Evolutionary conservation across 2,329 filamentous ascomycete species (phyloP), one percentile per base, ranked within the genome.

Genomic region (Bipolaris sorokiniana): DNA sequence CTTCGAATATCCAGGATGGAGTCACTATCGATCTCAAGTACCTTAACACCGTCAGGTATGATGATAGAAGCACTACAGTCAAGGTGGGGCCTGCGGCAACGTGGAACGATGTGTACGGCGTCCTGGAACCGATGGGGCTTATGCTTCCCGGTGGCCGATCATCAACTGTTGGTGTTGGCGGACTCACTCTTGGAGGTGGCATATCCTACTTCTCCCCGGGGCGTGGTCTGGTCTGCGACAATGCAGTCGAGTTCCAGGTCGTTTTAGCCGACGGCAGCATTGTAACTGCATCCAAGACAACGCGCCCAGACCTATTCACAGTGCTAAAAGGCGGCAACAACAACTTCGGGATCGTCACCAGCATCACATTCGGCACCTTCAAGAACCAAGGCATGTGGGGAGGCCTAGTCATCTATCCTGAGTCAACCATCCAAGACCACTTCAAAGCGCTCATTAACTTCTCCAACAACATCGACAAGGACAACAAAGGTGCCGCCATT

Each of bases 321-420:
- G 70, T 71, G 1, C 62, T 77, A 4, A 75, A 74, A 49, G 73
- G 74, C 5, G 74, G 74, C 1, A 63, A 61, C 33, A 71, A 70
- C 46, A 74, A 76, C 52, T 75, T 77, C 42, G 74, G 73, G 1
- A 67, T 77, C 46, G 72, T 77, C 0, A 77, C 75, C 2, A 47
- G 49, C 42, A 63, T 70, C 47, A 61, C 64, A 9, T 65, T 72
- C n/a, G 45, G 54, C 11, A 69, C 68, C 0, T 71, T 72, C 9
- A 28, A 58, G 9, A 64, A 67, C 23, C 23, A 59, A n/a, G 58
- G 63, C 3, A 53, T 73, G 56, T 78, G 76, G 76, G 73, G 74
- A 31, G 76, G 77, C 0, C 70, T 77, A 1, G 61, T 68, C 3
- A 41, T 64, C 18, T 66, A 67, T n/a, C 61, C 64, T 1, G 45